These are phyloP conservation scores for Neurospora sp. DNA, from an alignment of 495 filamentous ascomycete genomes.

Conservation along the genomic window DNA sequence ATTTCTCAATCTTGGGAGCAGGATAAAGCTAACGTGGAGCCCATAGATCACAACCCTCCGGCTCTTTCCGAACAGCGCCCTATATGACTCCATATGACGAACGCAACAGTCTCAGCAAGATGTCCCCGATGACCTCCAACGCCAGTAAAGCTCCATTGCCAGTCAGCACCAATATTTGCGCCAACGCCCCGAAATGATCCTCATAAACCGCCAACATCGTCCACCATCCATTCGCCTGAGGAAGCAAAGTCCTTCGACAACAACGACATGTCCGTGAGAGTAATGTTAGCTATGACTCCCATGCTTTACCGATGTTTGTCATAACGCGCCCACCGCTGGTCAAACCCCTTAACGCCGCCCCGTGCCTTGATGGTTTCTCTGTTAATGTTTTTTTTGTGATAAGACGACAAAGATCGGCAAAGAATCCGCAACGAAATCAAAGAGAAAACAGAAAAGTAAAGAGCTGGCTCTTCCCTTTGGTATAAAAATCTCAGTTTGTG, in stretches of 20 bases:
- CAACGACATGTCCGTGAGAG: neutral
- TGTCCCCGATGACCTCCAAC: neutral
- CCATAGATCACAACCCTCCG: neutral
- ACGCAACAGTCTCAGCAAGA: neutral
- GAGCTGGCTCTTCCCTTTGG: neutral
- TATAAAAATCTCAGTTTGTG: neutral
- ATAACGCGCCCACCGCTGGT: neutral
- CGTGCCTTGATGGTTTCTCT: neutral
- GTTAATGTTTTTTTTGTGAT: neutral
- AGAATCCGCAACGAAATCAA: neutral
- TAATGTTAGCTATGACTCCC: neutral
- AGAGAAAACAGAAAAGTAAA: neutral
- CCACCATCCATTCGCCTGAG: neutral
- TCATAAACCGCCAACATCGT: neutral
- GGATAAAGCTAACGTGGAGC: neutral
- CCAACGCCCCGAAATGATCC: neutral
- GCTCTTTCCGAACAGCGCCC: neutral
- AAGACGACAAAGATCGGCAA: neutral
- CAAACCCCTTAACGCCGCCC: neutral
- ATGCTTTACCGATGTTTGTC: neutral
- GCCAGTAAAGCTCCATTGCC: neutral
- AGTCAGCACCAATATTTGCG: neutral
- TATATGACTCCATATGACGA: neutral
- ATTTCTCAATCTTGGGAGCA: neutral
- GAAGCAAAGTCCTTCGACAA: neutral